Evolutionary conservation across 805 yeast genomes (phyloP).

Genomic region (Groenewaldozyma tartarivorans): DNA sequence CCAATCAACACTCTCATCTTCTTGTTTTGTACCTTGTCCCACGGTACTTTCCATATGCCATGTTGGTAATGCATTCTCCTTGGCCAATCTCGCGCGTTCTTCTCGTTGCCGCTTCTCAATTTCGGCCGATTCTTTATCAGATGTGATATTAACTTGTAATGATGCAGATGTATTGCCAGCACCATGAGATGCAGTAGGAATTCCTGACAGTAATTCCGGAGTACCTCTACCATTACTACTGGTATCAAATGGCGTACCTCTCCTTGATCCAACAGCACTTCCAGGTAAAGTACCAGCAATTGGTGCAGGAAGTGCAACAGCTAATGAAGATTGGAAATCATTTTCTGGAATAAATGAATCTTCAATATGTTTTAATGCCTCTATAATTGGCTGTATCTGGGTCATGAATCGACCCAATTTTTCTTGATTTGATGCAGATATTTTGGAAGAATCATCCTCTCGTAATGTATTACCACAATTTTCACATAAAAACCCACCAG

Average conservation of each 20-base stretch:
- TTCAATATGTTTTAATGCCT: constrained; percentile 71
- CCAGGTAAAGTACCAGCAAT: constrained; percentile 22
- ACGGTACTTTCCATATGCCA: constrained; percentile 94
- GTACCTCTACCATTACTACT: constrained; percentile 7
- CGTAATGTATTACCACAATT: constrained; percentile 67
- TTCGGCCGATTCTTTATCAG: constrained; percentile 74
- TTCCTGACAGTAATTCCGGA: constrained; percentile 24
- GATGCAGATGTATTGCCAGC: constrained; percentile 50
- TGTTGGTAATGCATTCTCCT: constrained; percentile 91
- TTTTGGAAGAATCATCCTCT: constrained; percentile 83
- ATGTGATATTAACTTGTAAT: constrained; percentile 75
- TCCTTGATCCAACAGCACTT: background rate
- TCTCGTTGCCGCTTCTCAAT: constrained; percentile 60
- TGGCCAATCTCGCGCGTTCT: constrained; percentile 59
- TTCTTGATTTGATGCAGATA: constrained; percentile 72
- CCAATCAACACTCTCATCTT: constrained; percentile 17
- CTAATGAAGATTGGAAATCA: constrained; percentile 76
- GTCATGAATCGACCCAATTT: constrained; percentile 76
- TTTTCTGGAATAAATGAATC: constrained; percentile 76
- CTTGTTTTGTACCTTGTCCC: constrained; percentile 48
- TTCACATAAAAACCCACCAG: constrained; percentile 73
- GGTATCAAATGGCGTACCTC: constrained; percentile 2
- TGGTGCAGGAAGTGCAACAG: constrained; percentile 70
- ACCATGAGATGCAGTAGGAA: constrained; percentile 30
- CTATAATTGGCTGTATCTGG: constrained; percentile 81